Percentiles rank a stretch among this genome's conserved stretches.
Evolutionary conservation across 208 protist genomes (phyloP).

Genomic region (Wallacemonas rigidus): DNA sequence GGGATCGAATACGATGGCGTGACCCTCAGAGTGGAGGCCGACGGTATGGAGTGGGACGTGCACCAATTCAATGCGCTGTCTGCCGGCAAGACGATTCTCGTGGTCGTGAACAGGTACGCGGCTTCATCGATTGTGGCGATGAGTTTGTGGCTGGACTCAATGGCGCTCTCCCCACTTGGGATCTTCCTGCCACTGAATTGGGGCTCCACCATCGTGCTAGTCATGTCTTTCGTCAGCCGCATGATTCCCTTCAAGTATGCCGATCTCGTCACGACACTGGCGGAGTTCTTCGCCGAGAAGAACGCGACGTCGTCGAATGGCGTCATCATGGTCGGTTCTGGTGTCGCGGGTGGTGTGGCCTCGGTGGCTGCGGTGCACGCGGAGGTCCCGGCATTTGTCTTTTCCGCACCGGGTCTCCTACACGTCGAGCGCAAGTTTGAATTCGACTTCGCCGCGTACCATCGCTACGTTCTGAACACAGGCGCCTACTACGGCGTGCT

Average conservation of each 20-base stretch:
- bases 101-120: constrained; percentile 54
- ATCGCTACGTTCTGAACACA: constrained; percentile 53
- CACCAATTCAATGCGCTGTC: constrained; percentile 43
- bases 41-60: constrained; percentile 38
- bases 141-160: constrained; percentile 62
- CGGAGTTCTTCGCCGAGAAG: constrained; percentile 22
- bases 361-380: constrained; percentile 37
- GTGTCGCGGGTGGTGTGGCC: constrained; percentile 57
- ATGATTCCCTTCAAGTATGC: constrained; percentile 49
- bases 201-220: constrained; percentile 40
- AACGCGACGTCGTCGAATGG: constrained; percentile 20
- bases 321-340: constrained; percentile 44
- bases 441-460: constrained; percentile 35
- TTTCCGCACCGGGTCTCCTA: constrained; percentile 60
- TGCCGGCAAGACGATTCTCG: constrained; percentile 35
- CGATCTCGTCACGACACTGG: constrained; percentile 27
- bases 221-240: constrained; percentile 51
- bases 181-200: constrained; percentile 71
- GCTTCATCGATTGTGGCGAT: constrained; percentile 54
- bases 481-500: constrained; percentile 47
- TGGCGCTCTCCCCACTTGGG: constrained; percentile 58
- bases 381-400: constrained; percentile 46
- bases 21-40: constrained; percentile 21
- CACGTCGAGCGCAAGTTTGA: constrained; percentile 42
- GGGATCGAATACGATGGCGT: constrained; percentile 46